Evolutionary conservation across 345 rosid genomes (phyloP).

Genomic region (Kandelia obovata): DNA sequence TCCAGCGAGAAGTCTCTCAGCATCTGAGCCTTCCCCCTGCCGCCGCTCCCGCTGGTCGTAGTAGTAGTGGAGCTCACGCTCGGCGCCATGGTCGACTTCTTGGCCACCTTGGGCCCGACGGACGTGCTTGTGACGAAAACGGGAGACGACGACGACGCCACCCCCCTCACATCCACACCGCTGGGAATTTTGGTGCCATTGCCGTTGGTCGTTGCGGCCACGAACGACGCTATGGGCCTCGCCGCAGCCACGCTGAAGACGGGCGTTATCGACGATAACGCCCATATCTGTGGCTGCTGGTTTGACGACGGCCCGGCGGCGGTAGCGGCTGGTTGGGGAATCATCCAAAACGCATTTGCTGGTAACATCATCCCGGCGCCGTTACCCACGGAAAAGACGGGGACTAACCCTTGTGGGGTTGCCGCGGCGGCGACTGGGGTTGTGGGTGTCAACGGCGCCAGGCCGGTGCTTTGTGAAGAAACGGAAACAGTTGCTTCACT

Average conservation of each 20-base stretch:
- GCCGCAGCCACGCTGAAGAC: conserved; percentile 34
- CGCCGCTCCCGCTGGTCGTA: background rate
- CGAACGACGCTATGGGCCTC: conserved; percentile 37
- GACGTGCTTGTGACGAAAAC: conserved; percentile 14
- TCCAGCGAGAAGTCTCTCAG: conserved; percentile 41
- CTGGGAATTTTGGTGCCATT: background rate
- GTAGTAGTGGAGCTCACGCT: conserved; percentile 27
- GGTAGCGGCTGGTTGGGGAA: conserved; percentile 26
- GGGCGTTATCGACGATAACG: conserved; percentile 27
- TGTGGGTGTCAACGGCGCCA: conserved; percentile 22
- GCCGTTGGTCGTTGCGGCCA: conserved; percentile 3
- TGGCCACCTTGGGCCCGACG: conserved; percentile 33
- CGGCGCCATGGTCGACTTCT: conserved; percentile 46
- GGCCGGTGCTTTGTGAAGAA: conserved; percentile 27
- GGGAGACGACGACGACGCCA: conserved; percentile 13
- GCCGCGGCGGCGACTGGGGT: conserved; percentile 8
- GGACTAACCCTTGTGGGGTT: conserved; percentile 36
- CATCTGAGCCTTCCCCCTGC: conserved; percentile 35
- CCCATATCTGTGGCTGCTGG: conserved; percentile 37
- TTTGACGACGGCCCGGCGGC: background rate
- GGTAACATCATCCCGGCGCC: conserved; percentile 39
- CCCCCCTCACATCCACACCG: conserved; percentile 12
- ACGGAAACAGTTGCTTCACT: conserved; percentile 19
- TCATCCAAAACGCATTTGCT: conserved; percentile 49
- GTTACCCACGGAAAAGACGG: conserved; percentile 38